These are phyloP conservation scores for Xylaria arbuscula DNA, from an alignment of 2,329 filamentous ascomycete species.

Conservation along the genomic window DNA sequence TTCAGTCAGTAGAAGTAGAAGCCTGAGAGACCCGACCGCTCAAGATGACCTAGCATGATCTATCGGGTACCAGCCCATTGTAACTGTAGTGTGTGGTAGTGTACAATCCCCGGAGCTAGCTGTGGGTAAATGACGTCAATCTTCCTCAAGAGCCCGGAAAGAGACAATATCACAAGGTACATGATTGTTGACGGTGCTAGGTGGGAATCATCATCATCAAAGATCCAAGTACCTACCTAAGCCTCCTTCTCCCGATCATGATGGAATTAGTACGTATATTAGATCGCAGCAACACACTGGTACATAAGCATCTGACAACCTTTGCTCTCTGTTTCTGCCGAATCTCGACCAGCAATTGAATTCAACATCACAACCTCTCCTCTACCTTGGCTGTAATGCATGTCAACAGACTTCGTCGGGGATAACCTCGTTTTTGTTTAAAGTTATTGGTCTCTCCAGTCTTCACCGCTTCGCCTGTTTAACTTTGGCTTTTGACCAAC, in stretches of 20 bases:
- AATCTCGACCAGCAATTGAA: neutral
- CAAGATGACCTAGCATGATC: too few relatives aligned
- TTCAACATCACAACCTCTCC: neutral
- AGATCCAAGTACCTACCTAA: neutral
- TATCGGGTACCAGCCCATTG: neutral
- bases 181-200: neutral
- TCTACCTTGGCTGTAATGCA: constrained; percentile 10
- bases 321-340: neutral
- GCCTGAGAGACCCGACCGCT: too few relatives aligned
- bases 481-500: neutral
- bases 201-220: constrained; percentile 17
- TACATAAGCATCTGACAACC: neutral
- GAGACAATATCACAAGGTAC: constrained; percentile 11
- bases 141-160: constrained; percentile 18
- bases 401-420: neutral
- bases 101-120: neutral
- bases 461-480: neutral
- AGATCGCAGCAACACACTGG: neutral
- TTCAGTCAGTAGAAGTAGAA: too few relatives aligned
- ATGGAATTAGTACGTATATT: constrained; percentile 18
- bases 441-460: neutral
- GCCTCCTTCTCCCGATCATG: neutral
- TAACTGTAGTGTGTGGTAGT: neutral
- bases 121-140: constrained; percentile 28
- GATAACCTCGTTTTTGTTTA: constrained; percentile 4